A percentile compares a stretch with the other conserved stretches of the same genome.
phyloP scores from a whole-genome alignment of 2,329 filamentous ascomycete species.

The Dactylella cylindrospora region DNA sequence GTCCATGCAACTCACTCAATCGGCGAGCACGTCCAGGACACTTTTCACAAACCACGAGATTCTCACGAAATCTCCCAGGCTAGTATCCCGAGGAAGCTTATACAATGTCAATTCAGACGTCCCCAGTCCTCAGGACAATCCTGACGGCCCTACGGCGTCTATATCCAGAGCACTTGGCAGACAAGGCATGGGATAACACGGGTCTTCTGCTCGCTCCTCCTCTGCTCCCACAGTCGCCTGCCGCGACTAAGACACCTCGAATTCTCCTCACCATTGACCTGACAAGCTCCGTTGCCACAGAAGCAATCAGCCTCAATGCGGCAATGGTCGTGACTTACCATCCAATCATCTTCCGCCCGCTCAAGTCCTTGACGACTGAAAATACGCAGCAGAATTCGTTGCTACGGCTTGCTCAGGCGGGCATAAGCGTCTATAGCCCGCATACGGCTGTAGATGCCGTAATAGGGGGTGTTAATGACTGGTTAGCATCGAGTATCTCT shows the following conservation, averaged over 20 bases:
- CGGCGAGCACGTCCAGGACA: too few relatives aligned
- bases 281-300: conserved; percentile 82
- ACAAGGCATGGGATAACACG: conserved; percentile 95
- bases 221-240: conserved; percentile 2
- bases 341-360: conserved; percentile 93
- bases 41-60: too few relatives aligned
- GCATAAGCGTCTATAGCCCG: conserved; percentile 92
- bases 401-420: conserved; percentile 75
- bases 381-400: conserved; percentile 87
- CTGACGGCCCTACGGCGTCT: conserved; percentile 25
- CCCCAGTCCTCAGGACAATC: conserved; percentile 38
- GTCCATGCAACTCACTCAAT: too few relatives aligned
- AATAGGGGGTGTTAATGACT: conserved; percentile 82
- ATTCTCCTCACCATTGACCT: conserved; percentile 86
- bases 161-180: conserved; percentile 85
- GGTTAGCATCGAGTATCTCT: conserved; percentile 84
- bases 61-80: too few relatives aligned
- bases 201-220: conserved; percentile 71
- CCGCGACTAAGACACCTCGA: conserved; percentile 57
- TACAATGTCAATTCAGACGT: conserved; percentile 15
- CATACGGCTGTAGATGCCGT: conserved; percentile 94
- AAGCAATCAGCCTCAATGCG: conserved; percentile 75
- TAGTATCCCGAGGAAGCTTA: too few relatives aligned
- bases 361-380: conserved; percentile 81
- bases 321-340: conserved; percentile 88